These are phyloP conservation scores for Fraxinus sp. DNA, from an alignment of 305 asterid species.

Conservation along the genomic window DNA sequence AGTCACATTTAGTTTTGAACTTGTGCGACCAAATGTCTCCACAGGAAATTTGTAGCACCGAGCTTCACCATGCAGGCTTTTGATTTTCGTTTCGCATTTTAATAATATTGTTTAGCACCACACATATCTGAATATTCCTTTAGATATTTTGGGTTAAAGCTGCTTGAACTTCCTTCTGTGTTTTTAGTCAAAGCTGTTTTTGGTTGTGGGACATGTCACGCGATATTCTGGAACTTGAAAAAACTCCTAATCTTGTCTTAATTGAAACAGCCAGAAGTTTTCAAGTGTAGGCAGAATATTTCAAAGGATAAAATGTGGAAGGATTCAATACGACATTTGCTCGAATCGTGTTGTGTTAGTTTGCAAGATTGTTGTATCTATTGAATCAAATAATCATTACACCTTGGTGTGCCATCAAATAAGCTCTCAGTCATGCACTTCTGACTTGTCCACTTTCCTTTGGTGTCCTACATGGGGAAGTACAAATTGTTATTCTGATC, in stretches of 20 bases:
- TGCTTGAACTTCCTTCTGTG: background rate
- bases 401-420: background rate
- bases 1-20: slow-evolving; percentile 8
- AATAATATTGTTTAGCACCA: slow-evolving; percentile 5
- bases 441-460: background rate
- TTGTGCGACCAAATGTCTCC: background rate
- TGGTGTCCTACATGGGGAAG: background rate
- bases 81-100: slow-evolving; percentile 3
- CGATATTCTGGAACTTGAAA: slow-evolving; percentile 11
- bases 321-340: slow-evolving; percentile 3
- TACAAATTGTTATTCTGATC: slow-evolving; percentile 11
- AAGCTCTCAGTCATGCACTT: background rate
- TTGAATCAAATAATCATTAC: background rate
- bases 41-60: background rate
- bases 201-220: slow-evolving; percentile 13
- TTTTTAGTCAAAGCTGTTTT: slow-evolving; percentile 6
- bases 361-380: background rate
- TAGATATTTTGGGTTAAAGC: slow-evolving; percentile 20
- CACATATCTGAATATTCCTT: background rate
- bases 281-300: background rate
- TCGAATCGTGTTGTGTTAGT: background rate
- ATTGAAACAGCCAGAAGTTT: background rate
- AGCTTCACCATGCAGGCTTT: background rate
- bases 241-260: slow-evolving; percentile 9
- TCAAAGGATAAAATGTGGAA: slow-evolving; percentile 18